These are phyloP conservation scores for Saraca asoca DNA, from an alignment of 331 rosid genomes.

Conservation along the genomic window DNA sequence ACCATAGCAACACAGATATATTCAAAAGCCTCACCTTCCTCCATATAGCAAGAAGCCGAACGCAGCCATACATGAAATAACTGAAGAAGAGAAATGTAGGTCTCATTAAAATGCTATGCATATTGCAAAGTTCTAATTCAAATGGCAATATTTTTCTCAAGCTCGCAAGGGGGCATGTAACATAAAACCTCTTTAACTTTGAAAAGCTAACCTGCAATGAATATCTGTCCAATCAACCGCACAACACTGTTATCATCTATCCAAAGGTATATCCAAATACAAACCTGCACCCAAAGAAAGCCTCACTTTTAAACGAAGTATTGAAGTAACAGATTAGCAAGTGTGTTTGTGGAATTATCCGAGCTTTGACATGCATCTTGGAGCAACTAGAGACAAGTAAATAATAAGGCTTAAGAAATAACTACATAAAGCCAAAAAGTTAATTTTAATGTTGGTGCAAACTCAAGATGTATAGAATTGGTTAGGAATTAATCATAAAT, in stretches of 20 bases:
- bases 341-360: slow-evolving; percentile 1
- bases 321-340: slow-evolving; percentile 8
- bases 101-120: slow-evolving; percentile 21
- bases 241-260: slow-evolving; percentile 58
- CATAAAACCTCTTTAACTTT: background rate
- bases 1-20: slow-evolving; percentile 25
- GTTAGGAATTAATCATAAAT: background rate
- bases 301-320: slow-evolving; percentile 22
- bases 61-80: slow-evolving; percentile 83
- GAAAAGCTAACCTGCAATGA: slow-evolving; percentile 79
- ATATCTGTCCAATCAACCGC: slow-evolving; percentile 71
- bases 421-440: too few species aligned
- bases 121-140: slow-evolving; percentile 3
- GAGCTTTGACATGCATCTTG: slow-evolving; percentile 23
- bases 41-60: slow-evolving; percentile 91
- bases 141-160: slow-evolving; percentile 27
- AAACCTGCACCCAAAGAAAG: slow-evolving; percentile 57
- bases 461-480: slow-evolving; percentile 1
- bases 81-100: slow-evolving; percentile 45
- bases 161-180: slow-evolving; percentile 29
- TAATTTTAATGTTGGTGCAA: background rate
- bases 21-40: slow-evolving; percentile 77
- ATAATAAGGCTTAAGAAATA: background rate
- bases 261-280: slow-evolving; percentile 91
- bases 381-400: slow-evolving; percentile 12